Evolutionary conservation across 495 filamentous ascomycete genomes (phyloP).

Genomic region (Penicillium paradoxum): DNA sequence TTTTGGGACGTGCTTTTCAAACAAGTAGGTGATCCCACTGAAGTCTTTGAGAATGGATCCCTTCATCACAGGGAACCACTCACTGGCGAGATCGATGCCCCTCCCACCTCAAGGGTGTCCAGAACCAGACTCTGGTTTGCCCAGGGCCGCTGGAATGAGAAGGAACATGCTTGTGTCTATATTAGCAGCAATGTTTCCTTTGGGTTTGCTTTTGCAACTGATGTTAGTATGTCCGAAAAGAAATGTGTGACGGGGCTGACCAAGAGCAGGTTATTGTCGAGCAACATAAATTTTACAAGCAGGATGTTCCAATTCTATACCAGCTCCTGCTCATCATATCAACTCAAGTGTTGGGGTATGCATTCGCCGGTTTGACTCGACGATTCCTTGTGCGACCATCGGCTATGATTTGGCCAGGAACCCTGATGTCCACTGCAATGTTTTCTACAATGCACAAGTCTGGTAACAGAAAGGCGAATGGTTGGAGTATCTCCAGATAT

Average conservation of each 20-base stretch:
- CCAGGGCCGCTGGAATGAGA: conserved; percentile 79
- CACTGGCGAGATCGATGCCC: conserved; percentile 12
- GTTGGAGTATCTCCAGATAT: conserved; percentile 76
- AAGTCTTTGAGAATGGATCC: conserved; percentile 42
- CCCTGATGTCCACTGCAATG: conserved; percentile 81
- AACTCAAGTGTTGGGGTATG: conserved; percentile 79
- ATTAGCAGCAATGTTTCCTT: conserved; percentile 90
- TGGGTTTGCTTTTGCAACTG: conserved; percentile 66
- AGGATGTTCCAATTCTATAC: conserved; percentile 66
- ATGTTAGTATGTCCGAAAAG: conserved; percentile 36
- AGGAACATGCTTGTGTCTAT: conserved; percentile 82
- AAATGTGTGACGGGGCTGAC: neutral
- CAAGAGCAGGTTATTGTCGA: conserved; percentile 58
- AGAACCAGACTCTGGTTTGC: conserved; percentile 64
- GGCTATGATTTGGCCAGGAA: conserved; percentile 71
- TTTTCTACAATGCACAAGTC: conserved; percentile 81
- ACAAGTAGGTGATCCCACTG: conserved; percentile 51
- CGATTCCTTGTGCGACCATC: conserved; percentile 61
- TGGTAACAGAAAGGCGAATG: conserved; percentile 72
- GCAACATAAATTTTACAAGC: conserved; percentile 82
- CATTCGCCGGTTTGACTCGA: conserved; percentile 73
- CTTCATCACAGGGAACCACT: conserved; percentile 21
- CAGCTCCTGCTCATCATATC: conserved; percentile 77
- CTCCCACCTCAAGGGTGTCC: conserved; percentile 3
- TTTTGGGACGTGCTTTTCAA: conserved; percentile 71